phyloP scores from a whole-genome alignment of 2,329 filamentous ascomycete genomes.

The Diaporthe nobilis region DNA sequence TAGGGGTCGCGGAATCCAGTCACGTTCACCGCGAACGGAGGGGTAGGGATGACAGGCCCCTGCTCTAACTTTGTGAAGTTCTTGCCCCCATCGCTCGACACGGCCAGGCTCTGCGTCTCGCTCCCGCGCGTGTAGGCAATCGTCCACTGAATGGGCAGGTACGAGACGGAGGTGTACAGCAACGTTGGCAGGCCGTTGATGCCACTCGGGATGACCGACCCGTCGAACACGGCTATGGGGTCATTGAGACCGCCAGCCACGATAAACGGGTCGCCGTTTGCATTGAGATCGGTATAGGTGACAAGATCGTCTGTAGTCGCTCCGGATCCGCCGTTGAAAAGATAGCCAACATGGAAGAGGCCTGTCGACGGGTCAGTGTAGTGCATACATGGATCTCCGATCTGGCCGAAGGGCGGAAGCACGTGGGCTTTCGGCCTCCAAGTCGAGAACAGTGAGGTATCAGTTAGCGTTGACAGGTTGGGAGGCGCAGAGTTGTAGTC shows the following conservation, averaged over 20 bases:
- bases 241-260: constrained; percentile 49
- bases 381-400: constrained; percentile 61
- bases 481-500: constrained; percentile 55
- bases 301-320: constrained; percentile 59
- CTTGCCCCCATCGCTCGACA: constrained; percentile 50
- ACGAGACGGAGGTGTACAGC: constrained; percentile 60
- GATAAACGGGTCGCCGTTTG: constrained; percentile 54
- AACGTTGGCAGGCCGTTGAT: constrained; percentile 60
- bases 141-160: constrained; percentile 61
- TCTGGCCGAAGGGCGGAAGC: constrained; percentile 55
- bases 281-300: constrained; percentile 53
- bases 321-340: constrained; percentile 54
- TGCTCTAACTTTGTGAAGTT: constrained; percentile 57
- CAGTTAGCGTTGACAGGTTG: constrained; percentile 56
- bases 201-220: constrained; percentile 58
- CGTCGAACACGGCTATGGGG: constrained; percentile 60
- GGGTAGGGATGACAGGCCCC: constrained; percentile 54
- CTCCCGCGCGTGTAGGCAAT: constrained; percentile 40
- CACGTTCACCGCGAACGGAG: constrained; percentile 57
- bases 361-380: constrained; percentile 60
- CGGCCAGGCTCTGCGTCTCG: constrained; percentile 61
- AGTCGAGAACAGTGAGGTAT: constrained; percentile 53
- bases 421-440: constrained; percentile 54
- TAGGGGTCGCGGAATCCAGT: constrained; percentile 60
- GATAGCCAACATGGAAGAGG: constrained; percentile 60